Evolutionary conservation across 305 asterid species (phyloP).

Genomic region (Solanum hybrid): DNA sequence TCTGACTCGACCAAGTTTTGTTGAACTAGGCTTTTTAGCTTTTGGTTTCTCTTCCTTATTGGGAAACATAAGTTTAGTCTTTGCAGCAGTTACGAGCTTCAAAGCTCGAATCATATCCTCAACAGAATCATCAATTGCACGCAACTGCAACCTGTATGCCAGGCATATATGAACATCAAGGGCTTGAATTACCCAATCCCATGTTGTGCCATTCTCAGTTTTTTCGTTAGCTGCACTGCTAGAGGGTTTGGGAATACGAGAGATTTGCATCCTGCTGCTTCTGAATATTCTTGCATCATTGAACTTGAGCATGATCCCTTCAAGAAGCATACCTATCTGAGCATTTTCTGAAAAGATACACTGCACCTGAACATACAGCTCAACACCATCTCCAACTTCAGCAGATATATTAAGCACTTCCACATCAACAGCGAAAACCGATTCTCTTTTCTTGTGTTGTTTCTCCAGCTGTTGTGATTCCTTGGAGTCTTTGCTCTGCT

Average conservation of each 20-base stretch:
- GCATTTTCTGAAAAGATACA: slow-evolving; percentile 99
- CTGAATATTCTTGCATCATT: slow-evolving; percentile 67
- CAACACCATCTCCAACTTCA: slow-evolving; percentile 99
- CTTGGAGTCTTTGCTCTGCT: slow-evolving; percentile 32
- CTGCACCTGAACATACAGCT: slow-evolving; percentile 74
- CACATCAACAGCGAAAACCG: slow-evolving; percentile 88
- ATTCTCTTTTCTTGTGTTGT: slow-evolving; percentile 63
- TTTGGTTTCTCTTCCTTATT: slow-evolving; percentile 63
- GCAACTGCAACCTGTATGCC: slow-evolving; percentile 88
- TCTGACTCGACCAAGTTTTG: slow-evolving; percentile 71
- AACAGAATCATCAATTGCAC: slow-evolving; percentile 95
- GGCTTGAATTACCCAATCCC: slow-evolving; percentile 99
- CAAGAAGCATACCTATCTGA: slow-evolving; percentile 93
- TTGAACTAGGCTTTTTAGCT: slow-evolving; percentile 65
- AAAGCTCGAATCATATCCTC: slow-evolving; percentile 97
- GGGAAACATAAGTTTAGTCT: slow-evolving; percentile 53
- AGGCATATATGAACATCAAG: slow-evolving; percentile 88
- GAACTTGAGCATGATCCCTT: slow-evolving; percentile 68
- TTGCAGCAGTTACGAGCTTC: slow-evolving; percentile 86
- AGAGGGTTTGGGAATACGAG: slow-evolving; percentile 80
- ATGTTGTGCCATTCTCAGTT: slow-evolving; percentile 46
- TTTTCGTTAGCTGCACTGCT: slow-evolving; percentile 46
- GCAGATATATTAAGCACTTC: slow-evolving; percentile 87
- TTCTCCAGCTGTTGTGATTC: slow-evolving; percentile 48
- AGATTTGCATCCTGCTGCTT: slow-evolving; percentile 99